Percentiles rank a stretch among this genome's conserved stretches.
Conservation (phyloP, 768 basidiomycete genomes). For the Hysterangium stoloniferum region DNA sequence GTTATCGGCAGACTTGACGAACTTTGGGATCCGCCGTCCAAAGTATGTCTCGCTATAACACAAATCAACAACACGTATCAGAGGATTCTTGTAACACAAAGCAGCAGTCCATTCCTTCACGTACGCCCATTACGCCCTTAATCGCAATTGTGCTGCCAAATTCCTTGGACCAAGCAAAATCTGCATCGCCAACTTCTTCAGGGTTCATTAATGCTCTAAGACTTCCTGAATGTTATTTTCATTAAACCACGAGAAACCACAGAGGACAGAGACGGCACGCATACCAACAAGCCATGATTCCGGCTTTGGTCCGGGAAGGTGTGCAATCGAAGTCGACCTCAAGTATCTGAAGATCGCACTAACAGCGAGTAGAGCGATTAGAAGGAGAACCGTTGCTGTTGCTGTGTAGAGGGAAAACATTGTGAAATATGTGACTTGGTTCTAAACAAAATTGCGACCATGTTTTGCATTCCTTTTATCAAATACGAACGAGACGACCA, state of each 20-base stretch:
- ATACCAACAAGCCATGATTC: conserved; percentile 7
- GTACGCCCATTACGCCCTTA: background rate
- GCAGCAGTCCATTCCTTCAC: background rate
- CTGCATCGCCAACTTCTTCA: conserved; percentile 18
- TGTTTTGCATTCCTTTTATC: no score
- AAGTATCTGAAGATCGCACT: background rate
- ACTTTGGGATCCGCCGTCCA: background rate
- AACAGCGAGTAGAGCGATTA: background rate
- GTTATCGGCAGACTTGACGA: background rate
- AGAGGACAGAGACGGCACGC: background rate
- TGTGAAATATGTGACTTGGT: background rate
- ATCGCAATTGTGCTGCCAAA: conserved; percentile 24
- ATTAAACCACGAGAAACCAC: background rate
- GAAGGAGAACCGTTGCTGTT: background rate
- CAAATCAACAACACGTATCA: no score
- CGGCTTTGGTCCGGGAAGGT: conserved; percentile 1
- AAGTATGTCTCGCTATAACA: background rate
- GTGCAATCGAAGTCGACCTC: background rate
- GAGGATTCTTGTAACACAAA: background rate
- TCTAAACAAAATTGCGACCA: no score
- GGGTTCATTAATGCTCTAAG: conserved; percentile 22
- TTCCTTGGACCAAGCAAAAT: conserved; percentile 23
- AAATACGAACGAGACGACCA: no score
- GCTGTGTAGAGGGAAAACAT: background rate
- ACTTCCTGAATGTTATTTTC: conserved; percentile 22